Conservation (phyloP, 345 rosid genomes). For the Pugionium dolabratum region DNA sequence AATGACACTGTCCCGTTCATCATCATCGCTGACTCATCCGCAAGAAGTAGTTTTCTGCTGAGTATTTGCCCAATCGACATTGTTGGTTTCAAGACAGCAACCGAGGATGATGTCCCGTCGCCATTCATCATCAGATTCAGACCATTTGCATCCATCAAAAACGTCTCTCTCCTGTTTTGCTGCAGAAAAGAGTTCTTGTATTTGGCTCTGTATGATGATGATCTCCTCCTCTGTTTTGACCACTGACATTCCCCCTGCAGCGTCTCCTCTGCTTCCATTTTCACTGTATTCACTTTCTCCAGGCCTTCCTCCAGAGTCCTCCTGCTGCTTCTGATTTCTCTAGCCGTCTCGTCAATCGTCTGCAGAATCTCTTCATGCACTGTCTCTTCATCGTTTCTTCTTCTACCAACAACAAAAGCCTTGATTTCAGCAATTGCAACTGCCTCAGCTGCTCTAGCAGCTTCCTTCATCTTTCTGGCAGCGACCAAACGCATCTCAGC, state of each 20-base stretch:
- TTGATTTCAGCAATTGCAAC: conserved; percentile 79
- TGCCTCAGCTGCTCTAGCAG: conserved; percentile 89
- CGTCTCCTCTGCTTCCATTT: conserved; percentile 66
- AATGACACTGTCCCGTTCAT: conserved; percentile 63
- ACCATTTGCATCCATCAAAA: conserved; percentile 36
- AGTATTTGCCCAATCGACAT: conserved; percentile 88
- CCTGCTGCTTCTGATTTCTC: conserved; percentile 71
- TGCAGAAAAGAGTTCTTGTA: conserved; percentile 45
- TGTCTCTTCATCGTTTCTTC: conserved; percentile 15
- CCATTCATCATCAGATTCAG: conserved; percentile 30
- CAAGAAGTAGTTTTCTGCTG: conserved; percentile 75
- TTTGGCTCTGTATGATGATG: conserved; percentile 52
- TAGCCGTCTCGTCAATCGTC: conserved; percentile 68
- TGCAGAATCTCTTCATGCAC: conserved; percentile 51
- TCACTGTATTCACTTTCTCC: conserved; percentile 59
- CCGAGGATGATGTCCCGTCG: conserved; percentile 34
- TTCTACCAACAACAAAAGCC: conserved; percentile 32
- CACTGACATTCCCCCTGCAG: conserved; percentile 48
- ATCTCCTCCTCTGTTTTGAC: conserved; percentile 47
- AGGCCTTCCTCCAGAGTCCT: conserved; percentile 74
- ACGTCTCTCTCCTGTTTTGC: conserved; percentile 43
- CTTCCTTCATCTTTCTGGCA: conserved; percentile 86
- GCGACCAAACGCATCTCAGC: conserved; percentile 78
- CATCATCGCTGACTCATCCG: conserved; percentile 55
- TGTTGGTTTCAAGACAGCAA: conserved; percentile 62